Evolutionary conservation across 1,139 yeast species (phyloP).

Genomic region (Tardiomyces depauwii): DNA sequence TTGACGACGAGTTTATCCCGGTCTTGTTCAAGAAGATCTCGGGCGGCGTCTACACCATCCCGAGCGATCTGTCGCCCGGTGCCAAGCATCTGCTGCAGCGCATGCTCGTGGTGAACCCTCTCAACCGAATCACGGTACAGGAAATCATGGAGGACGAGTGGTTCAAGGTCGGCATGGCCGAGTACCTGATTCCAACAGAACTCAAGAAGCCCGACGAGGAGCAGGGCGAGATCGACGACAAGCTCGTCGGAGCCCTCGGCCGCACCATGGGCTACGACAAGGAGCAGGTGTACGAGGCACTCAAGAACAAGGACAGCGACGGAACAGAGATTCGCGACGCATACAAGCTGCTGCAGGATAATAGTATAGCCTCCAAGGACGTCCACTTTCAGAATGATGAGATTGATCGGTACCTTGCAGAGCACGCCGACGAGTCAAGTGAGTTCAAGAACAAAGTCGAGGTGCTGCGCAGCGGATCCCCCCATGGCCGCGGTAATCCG

Average conservation of each 20-base stretch:
- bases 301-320: constrained; percentile 26
- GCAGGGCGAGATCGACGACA: constrained; percentile 49
- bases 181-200: constrained; percentile 63
- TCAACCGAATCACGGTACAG: constrained; percentile 88
- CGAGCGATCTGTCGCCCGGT: constrained; percentile 78
- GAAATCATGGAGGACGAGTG: constrained; percentile 94
- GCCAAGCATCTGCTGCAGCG: constrained; percentile 78
- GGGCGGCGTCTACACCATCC: constrained; percentile 90
- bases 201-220: constrained; percentile 26
- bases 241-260: constrained; percentile 66
- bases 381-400: constrained; percentile 18
- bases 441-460: constrained; percentile 3
- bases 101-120: constrained; percentile 94
- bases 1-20: constrained; percentile 96
- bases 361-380: constrained; percentile 46
- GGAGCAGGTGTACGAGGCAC: constrained; percentile 74
- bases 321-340: constrained; percentile 84
- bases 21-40: constrained; percentile 89
- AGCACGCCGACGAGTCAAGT: constrained; percentile 9
- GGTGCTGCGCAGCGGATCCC: neutral
- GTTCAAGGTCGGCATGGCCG: constrained; percentile 80
- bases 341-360: constrained; percentile 78
- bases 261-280: constrained; percentile 89
- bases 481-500: constrained; percentile 4
- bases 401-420: constrained; percentile 23